Base-by-base conservation (phyloP, 1,139 yeast species). In the Yamadazyma triangularis region DNA sequence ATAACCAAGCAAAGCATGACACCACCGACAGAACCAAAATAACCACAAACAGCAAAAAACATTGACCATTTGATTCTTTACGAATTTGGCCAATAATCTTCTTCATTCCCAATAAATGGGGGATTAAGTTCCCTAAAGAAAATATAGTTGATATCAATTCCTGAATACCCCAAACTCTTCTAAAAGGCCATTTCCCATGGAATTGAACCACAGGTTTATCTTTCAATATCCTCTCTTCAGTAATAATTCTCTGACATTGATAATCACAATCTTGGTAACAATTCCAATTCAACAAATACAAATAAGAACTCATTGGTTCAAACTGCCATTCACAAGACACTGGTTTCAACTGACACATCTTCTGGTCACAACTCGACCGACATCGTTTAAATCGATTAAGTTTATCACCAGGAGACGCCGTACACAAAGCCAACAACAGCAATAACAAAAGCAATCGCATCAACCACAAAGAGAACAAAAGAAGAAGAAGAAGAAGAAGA, bases 181-280 rank as follows among this genome's bases (percentile, higher is more conserved):
- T 44, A 48, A 91, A 91, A 2, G 97, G 97, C 98, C 98, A 91
- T 58, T 91, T 91, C 0, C 98, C 98, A 54, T 91, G 97, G 58
- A 87, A 91, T 51, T 91, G 98, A 28, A 71, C 71, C 2, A 86
- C 61, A 33, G 76, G 78, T 32, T 73, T 69, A 8, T 47, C 35
- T 3, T 58, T 44, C 0, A 39, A 42, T 13, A 64, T 60, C 14
- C 95, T 64, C 28, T 69, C 60, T 2, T 48, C 45, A 0, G 96
- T 88, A 27, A 89, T 65, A 11, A 74, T 53, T 36, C 85, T 76
- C 54, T 91, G 97, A 53, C 98, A 91, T 44, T 77, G 82, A 56
- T 91, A 91, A 56, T 91, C 97, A 57, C 98, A 91, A 51, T 91
- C 81, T 28, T 79, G 73, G 8, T 60, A 59, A 53, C 97, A 89